phyloP scores from a whole-genome alignment of 192 early-diverging fungal species.

The Tieghemiomyces parasiticus region DNA sequence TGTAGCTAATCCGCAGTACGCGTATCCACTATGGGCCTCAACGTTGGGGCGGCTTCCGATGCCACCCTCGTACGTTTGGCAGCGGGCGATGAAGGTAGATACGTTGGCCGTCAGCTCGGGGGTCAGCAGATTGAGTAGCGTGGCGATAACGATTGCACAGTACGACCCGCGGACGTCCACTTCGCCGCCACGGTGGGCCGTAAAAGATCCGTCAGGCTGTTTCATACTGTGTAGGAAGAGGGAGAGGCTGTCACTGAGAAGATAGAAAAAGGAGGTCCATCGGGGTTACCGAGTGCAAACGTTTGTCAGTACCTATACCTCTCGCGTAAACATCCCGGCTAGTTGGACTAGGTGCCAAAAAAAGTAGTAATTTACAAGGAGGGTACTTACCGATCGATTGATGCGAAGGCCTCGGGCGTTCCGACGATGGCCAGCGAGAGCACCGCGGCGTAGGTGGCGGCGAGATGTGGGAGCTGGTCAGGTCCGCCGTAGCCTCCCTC shows the following conservation, averaged over 20 bases:
- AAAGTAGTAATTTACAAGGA: neutral
- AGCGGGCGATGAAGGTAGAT: conserved; percentile 52
- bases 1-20: conserved; percentile 83
- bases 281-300: neutral
- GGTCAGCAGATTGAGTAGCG: conserved; percentile 70
- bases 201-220: conserved; percentile 74
- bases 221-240: conserved; percentile 72
- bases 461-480: conserved; percentile 74
- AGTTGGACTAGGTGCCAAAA: conserved; percentile 4
- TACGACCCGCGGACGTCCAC: conserved; percentile 81
- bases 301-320: neutral
- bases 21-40: conserved; percentile 94
- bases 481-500: conserved; percentile 81
- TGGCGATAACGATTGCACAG: conserved; percentile 66
- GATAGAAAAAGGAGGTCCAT: neutral
- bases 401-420: conserved; percentile 45
- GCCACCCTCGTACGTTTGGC: conserved; percentile 93
- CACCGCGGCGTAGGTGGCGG: conserved; percentile 79
- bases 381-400: conserved; percentile 35
- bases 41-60: conserved; percentile 63
- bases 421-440: conserved; percentile 69
- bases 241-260: conserved; percentile 38
- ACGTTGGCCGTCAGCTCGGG: conserved; percentile 49
- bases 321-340: neutral
- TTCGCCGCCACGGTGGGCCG: conserved; percentile 85